phyloP scores from a whole-genome alignment of 2,329 filamentous ascomycete genomes.

The Fusarium miscanthi region DNA sequence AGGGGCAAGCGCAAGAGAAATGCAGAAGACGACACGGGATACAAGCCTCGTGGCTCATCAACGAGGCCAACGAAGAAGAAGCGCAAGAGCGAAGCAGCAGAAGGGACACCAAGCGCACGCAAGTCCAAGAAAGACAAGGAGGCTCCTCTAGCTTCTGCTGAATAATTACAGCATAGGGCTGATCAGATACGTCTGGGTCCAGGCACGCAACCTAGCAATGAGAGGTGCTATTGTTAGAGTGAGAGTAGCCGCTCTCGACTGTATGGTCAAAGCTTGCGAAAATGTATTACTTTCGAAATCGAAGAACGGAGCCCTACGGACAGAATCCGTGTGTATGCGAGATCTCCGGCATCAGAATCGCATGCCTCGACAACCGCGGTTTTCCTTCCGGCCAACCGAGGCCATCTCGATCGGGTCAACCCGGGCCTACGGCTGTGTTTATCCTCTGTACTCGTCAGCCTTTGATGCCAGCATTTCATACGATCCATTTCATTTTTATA shows the following conservation, averaged over 20 bases:
- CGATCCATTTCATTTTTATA: slow-evolving; percentile 13
- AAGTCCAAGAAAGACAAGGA: slow-evolving; percentile 52
- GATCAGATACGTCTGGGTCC: not conserved
- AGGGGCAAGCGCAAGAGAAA: slow-evolving; percentile 65
- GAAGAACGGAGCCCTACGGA: slow-evolving; percentile 20
- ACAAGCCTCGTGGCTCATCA: slow-evolving; percentile 67
- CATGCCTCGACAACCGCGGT: slow-evolving; percentile 28
- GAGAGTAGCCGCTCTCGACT: slow-evolving; percentile 12
- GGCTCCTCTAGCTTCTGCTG: slow-evolving; percentile 40
- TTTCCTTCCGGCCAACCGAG: slow-evolving; percentile 43
- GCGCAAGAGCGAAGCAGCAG: slow-evolving; percentile 64
- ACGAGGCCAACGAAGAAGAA: slow-evolving; percentile 67
- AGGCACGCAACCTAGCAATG: not conserved
- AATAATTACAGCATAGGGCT: slow-evolving; percentile 42
- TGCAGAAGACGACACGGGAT: slow-evolving; percentile 67
- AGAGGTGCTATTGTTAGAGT: not conserved
- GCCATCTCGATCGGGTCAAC: slow-evolving; percentile 36
- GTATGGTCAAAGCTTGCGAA: not conserved
- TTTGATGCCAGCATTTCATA: not conserved
- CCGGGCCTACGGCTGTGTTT: slow-evolving; percentile 35
- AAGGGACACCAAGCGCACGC: slow-evolving; percentile 50
- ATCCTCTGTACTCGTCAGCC: not conserved
- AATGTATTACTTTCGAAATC: slow-evolving; percentile 31
- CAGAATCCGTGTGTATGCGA: slow-evolving; percentile 23
- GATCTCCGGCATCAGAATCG: slow-evolving; percentile 13